Base-by-base conservation (phyloP, 345 rosid species). In the Syzygium grande region DNA sequence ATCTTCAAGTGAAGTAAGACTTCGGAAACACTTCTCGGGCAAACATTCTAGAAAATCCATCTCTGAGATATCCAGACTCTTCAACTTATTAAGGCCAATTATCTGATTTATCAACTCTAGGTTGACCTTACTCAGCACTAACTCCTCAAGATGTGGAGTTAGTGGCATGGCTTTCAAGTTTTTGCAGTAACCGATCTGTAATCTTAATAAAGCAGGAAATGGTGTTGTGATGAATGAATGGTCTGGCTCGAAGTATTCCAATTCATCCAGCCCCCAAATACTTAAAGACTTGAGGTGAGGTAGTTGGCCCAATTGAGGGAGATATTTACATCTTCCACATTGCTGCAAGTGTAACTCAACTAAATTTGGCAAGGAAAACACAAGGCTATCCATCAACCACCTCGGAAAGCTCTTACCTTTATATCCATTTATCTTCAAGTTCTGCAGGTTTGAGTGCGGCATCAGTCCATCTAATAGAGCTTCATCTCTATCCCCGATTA, bases 71-170 rank as follows among this genome's bases (percentile, higher is more conserved):
- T 10, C 11, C 61, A 84, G 21, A 52, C 79, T 49, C 86, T 73
- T 63, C 91, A 89, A 30, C 86, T 86, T 88, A 91, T 87, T 22
- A 73, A 73, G n/a, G 89, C 88, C 46, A 87, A 84, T 63, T 86
- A 86, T 88, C 79, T 89, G 86, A 85, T 89, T 87, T 56, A 87
- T 59, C 61, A 91, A 86, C 86, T 84, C 63, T 30, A 34, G 11
- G 38, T 54, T 52, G 34, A 84, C 86, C 22, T 11, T 54, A 52
- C 16, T 11, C 29, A 84, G 49, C 9, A 3, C 4, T 30, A 84
- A 16, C 23, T 5, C 17, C 86, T n/a, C 17, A 22, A 52, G 58
- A 34, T 53, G 27, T 41, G 55, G 58, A n/a, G 52, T n/a, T 54
- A 10, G 3, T 6, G 86, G 86, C 15, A 52, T 52, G 58, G 61